Evolutionary conservation across 805 yeast species (phyloP).

Genomic region (Teunomyces kruisii): DNA sequence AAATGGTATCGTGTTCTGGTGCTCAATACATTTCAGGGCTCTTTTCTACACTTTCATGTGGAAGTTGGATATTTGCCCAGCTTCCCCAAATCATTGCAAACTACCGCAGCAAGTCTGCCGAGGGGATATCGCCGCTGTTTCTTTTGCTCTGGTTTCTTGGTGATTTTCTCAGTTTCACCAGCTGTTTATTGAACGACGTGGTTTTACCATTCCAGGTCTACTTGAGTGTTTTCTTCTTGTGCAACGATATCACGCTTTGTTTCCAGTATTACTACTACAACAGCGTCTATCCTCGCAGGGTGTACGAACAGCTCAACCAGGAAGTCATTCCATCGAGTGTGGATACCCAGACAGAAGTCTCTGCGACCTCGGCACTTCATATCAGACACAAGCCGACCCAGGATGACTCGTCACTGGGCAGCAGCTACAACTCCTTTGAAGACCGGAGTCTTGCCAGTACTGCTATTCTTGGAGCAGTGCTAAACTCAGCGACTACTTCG

Average conservation of each 20-base stretch:
- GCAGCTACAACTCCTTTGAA: slow-evolving; percentile 1
- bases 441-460: background rate
- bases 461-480: background rate
- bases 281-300: slow-evolving; percentile 31
- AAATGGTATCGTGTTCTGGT: slow-evolving; percentile 6
- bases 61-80: slow-evolving; percentile 73
- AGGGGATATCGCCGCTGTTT: slow-evolving; percentile 63
- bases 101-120: slow-evolving; percentile 59
- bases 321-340: background rate
- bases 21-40: slow-evolving; percentile 11
- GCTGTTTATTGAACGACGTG: slow-evolving; percentile 38
- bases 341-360: background rate
- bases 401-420: background rate
- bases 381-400: background rate
- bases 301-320: background rate
- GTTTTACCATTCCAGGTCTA: slow-evolving; percentile 40
- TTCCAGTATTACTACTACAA: slow-evolving; percentile 43
- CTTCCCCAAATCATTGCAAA: slow-evolving; percentile 67
- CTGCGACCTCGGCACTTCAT: background rate
- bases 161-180: slow-evolving; percentile 35
- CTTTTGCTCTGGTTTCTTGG: slow-evolving; percentile 66
- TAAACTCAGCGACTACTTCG: slow-evolving; percentile 1
- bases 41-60: slow-evolving; percentile 37
- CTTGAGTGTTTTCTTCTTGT: slow-evolving; percentile 38
- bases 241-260: slow-evolving; percentile 39